Conservation (phyloP, 1,284 basidiomycete species). For the Cutaneotrichosporon cutaneum region DNA sequence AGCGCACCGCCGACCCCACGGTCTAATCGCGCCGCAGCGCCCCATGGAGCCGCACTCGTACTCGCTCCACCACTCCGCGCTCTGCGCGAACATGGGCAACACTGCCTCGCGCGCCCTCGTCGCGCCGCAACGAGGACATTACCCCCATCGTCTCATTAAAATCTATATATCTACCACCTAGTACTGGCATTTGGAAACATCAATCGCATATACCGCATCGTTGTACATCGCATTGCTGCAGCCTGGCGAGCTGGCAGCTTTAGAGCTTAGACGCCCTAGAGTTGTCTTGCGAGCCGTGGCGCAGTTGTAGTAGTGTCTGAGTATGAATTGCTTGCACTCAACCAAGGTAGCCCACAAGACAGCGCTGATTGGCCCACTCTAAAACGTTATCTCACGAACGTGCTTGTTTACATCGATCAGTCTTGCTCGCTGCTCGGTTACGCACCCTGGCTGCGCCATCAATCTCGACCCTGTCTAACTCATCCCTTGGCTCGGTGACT, state of each 20-base stretch:
- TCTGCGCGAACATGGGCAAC: not conserved
- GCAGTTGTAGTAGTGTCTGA: slow-evolving; percentile 12
- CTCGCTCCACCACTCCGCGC: not conserved
- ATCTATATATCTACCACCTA: not conserved
- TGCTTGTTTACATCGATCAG: no score
- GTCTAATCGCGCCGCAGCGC: not conserved
- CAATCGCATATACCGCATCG: slow-evolving; percentile 8
- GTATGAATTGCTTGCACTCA: slow-evolving; percentile 8
- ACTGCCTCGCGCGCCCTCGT: not conserved
- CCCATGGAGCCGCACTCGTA: no score
- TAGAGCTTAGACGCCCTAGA: slow-evolving; percentile 10
- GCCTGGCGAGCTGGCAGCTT: slow-evolving; percentile 9
- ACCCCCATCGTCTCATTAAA: not conserved
- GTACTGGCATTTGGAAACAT: slow-evolving; percentile 3
- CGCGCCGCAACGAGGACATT: not conserved
- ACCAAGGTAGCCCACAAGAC: no score
- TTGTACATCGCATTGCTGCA: slow-evolving; percentile 14
- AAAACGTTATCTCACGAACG: no score
- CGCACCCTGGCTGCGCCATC: no score
- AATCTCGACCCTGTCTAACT: no score
- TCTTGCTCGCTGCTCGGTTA: no score
- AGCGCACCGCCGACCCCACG: slow-evolving; percentile 33
- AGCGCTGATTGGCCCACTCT: not conserved
- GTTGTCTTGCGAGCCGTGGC: not conserved
- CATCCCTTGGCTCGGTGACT: no score